phyloP scores from a whole-genome alignment of 1,139 yeast genomes.

The Diutina mesorugosa region DNA sequence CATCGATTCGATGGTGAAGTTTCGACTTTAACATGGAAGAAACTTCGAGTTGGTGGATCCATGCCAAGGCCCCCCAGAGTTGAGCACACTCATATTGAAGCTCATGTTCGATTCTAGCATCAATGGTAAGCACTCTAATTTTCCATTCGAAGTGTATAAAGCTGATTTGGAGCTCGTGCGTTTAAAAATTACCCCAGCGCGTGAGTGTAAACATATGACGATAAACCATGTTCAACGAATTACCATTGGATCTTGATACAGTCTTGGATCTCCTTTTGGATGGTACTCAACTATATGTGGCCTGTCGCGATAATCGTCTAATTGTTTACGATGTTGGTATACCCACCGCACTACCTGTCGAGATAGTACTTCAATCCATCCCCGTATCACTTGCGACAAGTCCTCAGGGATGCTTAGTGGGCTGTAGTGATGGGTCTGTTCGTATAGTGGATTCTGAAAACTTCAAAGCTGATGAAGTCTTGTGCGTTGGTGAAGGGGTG shows the following conservation, averaged over 20 bases:
- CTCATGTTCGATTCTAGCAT: not conserved
- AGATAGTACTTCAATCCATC: not conserved
- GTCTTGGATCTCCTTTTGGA: not conserved
- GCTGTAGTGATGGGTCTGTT: slow-evolving; percentile 23
- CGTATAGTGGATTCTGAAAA: slow-evolving; percentile 32
- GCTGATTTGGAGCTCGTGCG: not conserved
- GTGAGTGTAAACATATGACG: not conserved
- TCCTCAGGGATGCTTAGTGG: not conserved
- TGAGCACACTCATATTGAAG: not conserved
- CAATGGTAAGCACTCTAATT: no score
- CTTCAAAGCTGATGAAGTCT: slow-evolving; percentile 4
- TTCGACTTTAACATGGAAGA: slow-evolving; percentile 72
- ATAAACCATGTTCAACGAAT: not conserved
- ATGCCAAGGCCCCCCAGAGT: slow-evolving; percentile 58
- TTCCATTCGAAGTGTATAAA: no score
- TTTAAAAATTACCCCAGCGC: not conserved
- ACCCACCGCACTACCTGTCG: not conserved
- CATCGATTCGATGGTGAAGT: slow-evolving; percentile 53
- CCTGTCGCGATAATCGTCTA: not conserved
- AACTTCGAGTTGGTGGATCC: slow-evolving; percentile 75
- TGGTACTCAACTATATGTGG: not conserved
- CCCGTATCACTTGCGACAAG: not conserved
- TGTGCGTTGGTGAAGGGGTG: not conserved
- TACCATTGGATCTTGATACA: not conserved
- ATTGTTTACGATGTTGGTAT: not conserved